Evolutionary conservation across 2,329 filamentous ascomycete species (phyloP).

Genomic region (Aspergillus sp.): DNA sequence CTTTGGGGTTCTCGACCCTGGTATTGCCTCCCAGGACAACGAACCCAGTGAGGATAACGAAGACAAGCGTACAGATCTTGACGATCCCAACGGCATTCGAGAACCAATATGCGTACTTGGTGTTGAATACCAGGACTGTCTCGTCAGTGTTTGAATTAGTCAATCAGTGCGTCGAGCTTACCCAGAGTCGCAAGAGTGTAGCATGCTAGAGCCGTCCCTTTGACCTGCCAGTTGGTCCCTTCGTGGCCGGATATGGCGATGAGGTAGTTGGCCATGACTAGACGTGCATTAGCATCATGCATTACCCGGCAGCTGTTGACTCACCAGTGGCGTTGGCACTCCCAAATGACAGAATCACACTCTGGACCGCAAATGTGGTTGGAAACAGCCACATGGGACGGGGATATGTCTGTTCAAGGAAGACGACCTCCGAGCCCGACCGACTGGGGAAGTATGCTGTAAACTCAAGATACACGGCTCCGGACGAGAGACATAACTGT

Average conservation of each 20-base stretch:
- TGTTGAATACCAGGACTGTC: constrained; percentile 52
- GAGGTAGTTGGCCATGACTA: constrained; percentile 62
- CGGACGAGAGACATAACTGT: not conserved
- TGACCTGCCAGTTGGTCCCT: constrained; percentile 61
- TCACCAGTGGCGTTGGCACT: constrained; percentile 60
- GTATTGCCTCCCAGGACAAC: constrained; percentile 61
- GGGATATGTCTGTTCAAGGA: constrained; percentile 67
- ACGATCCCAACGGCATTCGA: constrained; percentile 58
- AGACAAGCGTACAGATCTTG: constrained; percentile 63
- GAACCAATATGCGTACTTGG: constrained; percentile 56
- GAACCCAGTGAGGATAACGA: constrained; percentile 61
- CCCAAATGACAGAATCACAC: constrained; percentile 63
- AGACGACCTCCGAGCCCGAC: constrained; percentile 66
- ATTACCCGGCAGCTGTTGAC: not conserved
- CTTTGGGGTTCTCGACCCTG: constrained; percentile 50
- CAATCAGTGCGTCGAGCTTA: constrained; percentile 31
- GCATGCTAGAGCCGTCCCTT: constrained; percentile 64
- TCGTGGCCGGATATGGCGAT: constrained; percentile 55
- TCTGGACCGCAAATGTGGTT: constrained; percentile 63
- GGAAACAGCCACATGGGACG: constrained; percentile 65
- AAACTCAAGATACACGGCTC: constrained; percentile 60
- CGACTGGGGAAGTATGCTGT: constrained; percentile 66
- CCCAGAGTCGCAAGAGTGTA: constrained; percentile 61
- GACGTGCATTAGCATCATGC: not conserved
- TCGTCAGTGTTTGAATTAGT: constrained; percentile 1